Evolutionary conservation across 192 early-diverging fungal genomes (phyloP), one percentile per base, ranked within the genome.

Genomic region (Geranomyces michiganensis): DNA sequence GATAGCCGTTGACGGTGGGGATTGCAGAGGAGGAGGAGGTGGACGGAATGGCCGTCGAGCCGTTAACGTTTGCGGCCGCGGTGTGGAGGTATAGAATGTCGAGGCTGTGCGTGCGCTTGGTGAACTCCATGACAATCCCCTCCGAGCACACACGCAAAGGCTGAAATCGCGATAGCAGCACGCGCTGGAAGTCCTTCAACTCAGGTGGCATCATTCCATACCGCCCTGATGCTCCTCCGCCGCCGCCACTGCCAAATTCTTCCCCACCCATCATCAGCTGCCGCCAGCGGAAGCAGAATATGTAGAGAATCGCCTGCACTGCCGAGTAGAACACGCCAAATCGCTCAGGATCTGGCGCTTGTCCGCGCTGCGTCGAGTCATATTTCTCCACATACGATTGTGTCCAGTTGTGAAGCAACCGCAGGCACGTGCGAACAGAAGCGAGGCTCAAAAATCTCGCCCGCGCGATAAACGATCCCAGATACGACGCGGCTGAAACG

Each of bases 261-360:
- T 43, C 56, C 24, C 17, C 60, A 62, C 55, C 65, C 73, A 81
- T 62, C 30, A 89, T 84, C 44, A 99, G 74, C 65, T 94, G 87
- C 64, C 86, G 87, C 95, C 96, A 97, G 9, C 94, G 86, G 78
- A 96, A 99, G 79, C 94, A 96, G 67, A 96, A 97, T 14, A 95
- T 86, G 73, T 97, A 99, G 53, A 99, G 76, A n/a, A 92, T 63
- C 0, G 94, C 92, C 66, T 97, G 94, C 2, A 94, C 88, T 12
- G 90, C 84, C 1, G 90, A 84, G 71, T 96, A 99, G 69, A 99
- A 96, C 47, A 93, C 90, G 0, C 85, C 83, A 69, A 92, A 88
- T 33, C 85, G 80, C 48, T 87, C 82, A 10, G 86, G 75, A 51
- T 94, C 90, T n/a, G 58, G 58, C 9, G 78, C 45, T 12, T 56